These are phyloP conservation scores for Trichoderma asperelloides DNA, from an alignment of 495 filamentous ascomycete species.

Conservation along the genomic window DNA sequence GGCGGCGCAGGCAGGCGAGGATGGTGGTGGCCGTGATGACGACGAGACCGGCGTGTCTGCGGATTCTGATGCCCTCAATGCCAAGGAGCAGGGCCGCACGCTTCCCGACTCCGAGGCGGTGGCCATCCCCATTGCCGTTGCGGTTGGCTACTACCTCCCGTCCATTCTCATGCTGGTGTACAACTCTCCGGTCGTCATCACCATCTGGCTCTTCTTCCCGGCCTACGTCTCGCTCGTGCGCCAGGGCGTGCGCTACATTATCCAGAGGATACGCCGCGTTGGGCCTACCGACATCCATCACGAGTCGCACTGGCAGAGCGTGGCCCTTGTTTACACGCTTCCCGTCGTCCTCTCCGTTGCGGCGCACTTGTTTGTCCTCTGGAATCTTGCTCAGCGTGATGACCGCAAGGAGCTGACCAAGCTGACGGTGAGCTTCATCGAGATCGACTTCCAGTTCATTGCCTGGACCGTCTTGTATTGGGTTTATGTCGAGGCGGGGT, in stretches of 20 bases:
- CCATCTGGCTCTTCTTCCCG: constrained; percentile 40
- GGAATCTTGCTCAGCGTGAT: constrained; percentile 21
- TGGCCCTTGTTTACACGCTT: constrained; percentile 25
- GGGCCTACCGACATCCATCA: constrained; percentile 20
- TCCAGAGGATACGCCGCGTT: constrained; percentile 2
- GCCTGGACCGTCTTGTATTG: constrained; percentile 32
- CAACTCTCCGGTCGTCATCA: constrained; percentile 60
- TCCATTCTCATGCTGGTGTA: constrained; percentile 62
- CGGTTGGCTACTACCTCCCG: constrained; percentile 28
- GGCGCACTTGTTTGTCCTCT: constrained; percentile 23
- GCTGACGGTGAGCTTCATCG: constrained; percentile 25
- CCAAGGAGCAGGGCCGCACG: constrained; percentile 27
- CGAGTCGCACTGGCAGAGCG: constrained; percentile 20
- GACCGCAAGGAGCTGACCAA: constrained; percentile 33
- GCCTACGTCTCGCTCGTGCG: constrained; percentile 28
- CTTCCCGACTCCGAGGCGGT: constrained; percentile 23
- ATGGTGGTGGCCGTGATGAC: neutral
- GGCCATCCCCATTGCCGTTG: constrained; percentile 30
- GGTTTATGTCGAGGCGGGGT: constrained; percentile 30
- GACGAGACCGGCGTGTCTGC: neutral
- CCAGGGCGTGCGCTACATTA: constrained; percentile 17
- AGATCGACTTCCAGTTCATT: constrained; percentile 26
- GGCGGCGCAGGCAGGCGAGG: constrained; percentile 13
- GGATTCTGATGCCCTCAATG: constrained; percentile 18
- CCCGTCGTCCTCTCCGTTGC: constrained; percentile 26